Percentiles rank a stretch among this genome's conserved stretches.
Conservation (phyloP, 2,329 filamentous ascomycete species). For the Ceratocystis albifundus region DNA sequence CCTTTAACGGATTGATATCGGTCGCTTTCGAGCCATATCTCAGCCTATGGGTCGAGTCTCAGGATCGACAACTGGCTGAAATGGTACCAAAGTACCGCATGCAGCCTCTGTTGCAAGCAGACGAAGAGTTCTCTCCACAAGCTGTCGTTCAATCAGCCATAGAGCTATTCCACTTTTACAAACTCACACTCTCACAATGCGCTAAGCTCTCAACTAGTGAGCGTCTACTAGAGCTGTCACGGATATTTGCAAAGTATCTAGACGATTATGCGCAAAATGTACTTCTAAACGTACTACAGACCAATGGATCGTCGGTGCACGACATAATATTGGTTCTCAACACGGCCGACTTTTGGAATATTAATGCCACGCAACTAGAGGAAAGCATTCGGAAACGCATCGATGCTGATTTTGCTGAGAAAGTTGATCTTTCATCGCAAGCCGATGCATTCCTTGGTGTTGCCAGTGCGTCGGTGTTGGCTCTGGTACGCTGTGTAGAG, state of each 20-base stretch:
- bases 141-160: constrained; percentile 88
- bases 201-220: constrained; percentile 91
- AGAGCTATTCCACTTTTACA: constrained; percentile 95
- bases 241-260: constrained; percentile 79
- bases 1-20: constrained; percentile 83
- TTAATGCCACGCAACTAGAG: constrained; percentile 83
- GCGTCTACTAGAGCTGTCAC: constrained; percentile 71
- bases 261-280: constrained; percentile 95
- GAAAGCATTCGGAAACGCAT: constrained; percentile 89
- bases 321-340: constrained; percentile 82
- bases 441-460: constrained; percentile 93
- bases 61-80: constrained; percentile 72
- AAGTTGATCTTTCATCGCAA: constrained; percentile 82
- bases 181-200: constrained; percentile 83
- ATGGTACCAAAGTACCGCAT: constrained; percentile 81
- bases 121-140: constrained; percentile 86
- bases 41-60: constrained; percentile 92
- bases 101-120: constrained; percentile 65
- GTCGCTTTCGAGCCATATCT: constrained; percentile 96
- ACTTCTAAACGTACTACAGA: constrained; percentile 57
- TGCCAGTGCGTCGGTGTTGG: constrained; percentile 72
- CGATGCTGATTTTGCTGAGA: constrained; percentile 60
- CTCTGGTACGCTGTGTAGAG: constrained; percentile 75
- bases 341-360: constrained; percentile 94
- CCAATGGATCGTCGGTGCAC: constrained; percentile 50